Percentiles rank a stretch among this genome's conserved stretches.
phyloP scores from a whole-genome alignment of 2,329 filamentous ascomycete species.

The Sphaceloma murrayae region DNA sequence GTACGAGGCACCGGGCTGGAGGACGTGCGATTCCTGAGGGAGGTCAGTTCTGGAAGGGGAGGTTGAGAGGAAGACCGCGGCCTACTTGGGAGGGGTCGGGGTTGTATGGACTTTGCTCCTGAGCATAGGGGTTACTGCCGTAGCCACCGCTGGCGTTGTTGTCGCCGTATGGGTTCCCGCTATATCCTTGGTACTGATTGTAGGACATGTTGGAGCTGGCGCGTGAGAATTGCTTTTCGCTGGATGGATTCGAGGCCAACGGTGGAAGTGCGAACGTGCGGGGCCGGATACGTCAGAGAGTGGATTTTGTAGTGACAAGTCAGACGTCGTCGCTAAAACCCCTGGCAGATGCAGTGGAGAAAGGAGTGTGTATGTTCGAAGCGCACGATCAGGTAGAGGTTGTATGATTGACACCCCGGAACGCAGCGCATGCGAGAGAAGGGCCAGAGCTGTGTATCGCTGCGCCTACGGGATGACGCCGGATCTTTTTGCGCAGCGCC shows the following conservation, averaged over 20 bases:
- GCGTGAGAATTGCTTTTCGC: background rate
- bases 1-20: conserved; percentile 16
- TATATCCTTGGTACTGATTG: conserved; percentile 49
- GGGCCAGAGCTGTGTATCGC: background rate
- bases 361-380: no score
- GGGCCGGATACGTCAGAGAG: no score
- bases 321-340: no score
- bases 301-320: no score
- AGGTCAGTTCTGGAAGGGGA: no score
- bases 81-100: conserved; percentile 2
- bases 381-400: background rate
- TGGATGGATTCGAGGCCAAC: conserved; percentile 1
- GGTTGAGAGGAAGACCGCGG: no score
- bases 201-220: conserved; percentile 45
- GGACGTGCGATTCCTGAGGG: conserved; percentile 25
- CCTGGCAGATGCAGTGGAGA: no score
- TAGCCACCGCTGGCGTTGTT: conserved; percentile 40
- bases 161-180: conserved; percentile 57
- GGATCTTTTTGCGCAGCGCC: no score
- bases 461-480: background rate
- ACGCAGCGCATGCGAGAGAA: no score
- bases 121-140: conserved; percentile 33
- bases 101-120: conserved; percentile 20
- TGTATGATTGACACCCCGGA: background rate
- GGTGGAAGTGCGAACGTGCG: conserved; percentile 2